phyloP scores from a whole-genome alignment of 1,139 yeast species.

The Diutina neorugosa region DNA sequence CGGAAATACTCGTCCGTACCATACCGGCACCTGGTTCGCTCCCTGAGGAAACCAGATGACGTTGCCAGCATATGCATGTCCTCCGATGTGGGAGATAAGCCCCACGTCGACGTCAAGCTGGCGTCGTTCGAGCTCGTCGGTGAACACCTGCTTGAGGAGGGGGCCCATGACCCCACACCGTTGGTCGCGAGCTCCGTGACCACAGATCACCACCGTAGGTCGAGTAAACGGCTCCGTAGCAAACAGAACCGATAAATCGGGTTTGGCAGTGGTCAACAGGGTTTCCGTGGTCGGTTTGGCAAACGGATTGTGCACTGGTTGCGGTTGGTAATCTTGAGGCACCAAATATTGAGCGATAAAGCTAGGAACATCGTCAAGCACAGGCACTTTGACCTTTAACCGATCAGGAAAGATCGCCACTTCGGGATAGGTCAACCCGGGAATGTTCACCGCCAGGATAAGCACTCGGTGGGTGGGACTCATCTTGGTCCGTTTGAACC shows the following conservation, averaged over 20 bases:
- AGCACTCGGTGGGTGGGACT: constrained; percentile 40
- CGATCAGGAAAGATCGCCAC: constrained; percentile 48
- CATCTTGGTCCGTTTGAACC: constrained; percentile 16
- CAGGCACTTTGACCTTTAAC: constrained; percentile 20
- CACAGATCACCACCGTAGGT: constrained; percentile 44
- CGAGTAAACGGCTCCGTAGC: constrained; percentile 12
- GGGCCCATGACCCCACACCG: constrained; percentile 63
- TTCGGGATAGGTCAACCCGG: constrained; percentile 12
- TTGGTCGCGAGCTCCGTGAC: constrained; percentile 49
- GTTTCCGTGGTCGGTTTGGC: constrained; percentile 1
- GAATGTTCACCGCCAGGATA: constrained; percentile 27
- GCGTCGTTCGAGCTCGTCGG: constrained; percentile 22
- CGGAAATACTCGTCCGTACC: constrained; percentile 67
- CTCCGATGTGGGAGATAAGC: constrained; percentile 58
- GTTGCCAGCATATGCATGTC: constrained; percentile 73
- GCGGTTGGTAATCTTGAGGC: constrained; percentile 12
- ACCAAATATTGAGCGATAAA: constrained; percentile 33
- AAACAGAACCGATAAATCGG: no score
- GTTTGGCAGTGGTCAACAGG: background rate
- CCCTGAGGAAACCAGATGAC: constrained; percentile 40
- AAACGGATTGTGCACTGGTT: constrained; percentile 24
- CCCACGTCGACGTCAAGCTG: constrained; percentile 32
- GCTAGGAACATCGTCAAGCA: constrained; percentile 17
- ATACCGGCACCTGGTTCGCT: constrained; percentile 29
- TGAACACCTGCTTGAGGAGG: constrained; percentile 37